A percentile compares a stretch with the other conserved stretches of the same genome.
Evolutionary conservation across 148 eudicot species (phyloP).

Genomic region (Camellia lanceoleosa): DNA sequence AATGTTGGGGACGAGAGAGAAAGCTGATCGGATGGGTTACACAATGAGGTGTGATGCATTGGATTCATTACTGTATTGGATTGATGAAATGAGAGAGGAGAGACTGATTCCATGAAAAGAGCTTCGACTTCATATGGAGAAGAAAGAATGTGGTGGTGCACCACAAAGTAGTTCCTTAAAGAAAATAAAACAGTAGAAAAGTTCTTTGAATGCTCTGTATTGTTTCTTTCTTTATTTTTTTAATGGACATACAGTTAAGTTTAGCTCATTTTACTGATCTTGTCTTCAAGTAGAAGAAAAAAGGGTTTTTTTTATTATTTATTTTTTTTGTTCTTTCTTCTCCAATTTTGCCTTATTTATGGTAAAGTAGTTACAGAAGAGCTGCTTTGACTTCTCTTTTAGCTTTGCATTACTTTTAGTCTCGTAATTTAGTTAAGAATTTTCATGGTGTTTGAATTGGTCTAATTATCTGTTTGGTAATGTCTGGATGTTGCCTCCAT

Average conservation of each 20-base stretch:
- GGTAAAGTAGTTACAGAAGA: neutral
- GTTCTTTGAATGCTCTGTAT: neutral
- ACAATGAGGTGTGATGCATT: slow-evolving; percentile 41
- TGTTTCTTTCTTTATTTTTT: slow-evolving; percentile 4
- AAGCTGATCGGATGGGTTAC: slow-evolving; percentile 65
- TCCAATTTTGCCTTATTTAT: neutral
- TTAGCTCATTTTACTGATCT: slow-evolving; percentile 23
- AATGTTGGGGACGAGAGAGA: slow-evolving; percentile 56
- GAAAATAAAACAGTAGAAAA: neutral
- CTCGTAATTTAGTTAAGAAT: neutral
- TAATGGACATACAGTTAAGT: neutral
- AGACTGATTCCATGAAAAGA: slow-evolving; percentile 57
- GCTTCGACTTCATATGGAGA: neutral
- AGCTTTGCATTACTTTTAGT: neutral
- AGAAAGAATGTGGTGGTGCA: slow-evolving; percentile 23
- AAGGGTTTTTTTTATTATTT: neutral
- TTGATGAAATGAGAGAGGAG: slow-evolving; percentile 67
- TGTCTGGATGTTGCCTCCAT: neutral
- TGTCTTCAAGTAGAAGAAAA: slow-evolving; percentile 19
- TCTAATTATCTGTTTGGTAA: neutral
- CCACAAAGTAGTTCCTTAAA: neutral
- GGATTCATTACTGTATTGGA: slow-evolving; percentile 73
- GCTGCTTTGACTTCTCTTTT: slow-evolving; percentile 7
- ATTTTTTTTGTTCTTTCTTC: neutral
- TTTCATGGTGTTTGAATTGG: neutral